These are phyloP conservation scores for Aspergillus sp. DNA, from an alignment of 2,329 filamentous ascomycete species.

Conservation along the genomic window DNA sequence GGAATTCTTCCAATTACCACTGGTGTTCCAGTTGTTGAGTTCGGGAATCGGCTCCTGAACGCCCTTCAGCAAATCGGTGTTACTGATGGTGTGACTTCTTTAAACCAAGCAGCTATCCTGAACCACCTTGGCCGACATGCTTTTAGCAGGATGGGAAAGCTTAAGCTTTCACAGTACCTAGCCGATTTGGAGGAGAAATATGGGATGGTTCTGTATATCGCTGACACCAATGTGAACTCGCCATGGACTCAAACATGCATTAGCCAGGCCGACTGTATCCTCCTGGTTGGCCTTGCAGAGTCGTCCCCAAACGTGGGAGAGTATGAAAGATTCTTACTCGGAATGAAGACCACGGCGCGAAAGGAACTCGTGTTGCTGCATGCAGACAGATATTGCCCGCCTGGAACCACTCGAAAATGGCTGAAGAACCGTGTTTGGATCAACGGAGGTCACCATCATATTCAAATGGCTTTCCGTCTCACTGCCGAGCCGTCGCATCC, in stretches of 20 bases:
- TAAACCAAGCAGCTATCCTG: slow-evolving; percentile 90
- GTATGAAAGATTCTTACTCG: slow-evolving; percentile 92
- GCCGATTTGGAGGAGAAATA: slow-evolving; percentile 98
- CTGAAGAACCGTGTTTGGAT: slow-evolving; percentile 93
- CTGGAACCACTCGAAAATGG: slow-evolving; percentile 86
- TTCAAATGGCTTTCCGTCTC: slow-evolving; percentile 87
- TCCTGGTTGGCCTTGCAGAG: slow-evolving; percentile 88
- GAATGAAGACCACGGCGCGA: slow-evolving; percentile 93
- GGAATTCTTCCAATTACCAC: slow-evolving; percentile 86
- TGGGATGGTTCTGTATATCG: slow-evolving; percentile 90
- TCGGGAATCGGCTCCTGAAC: slow-evolving; percentile 82
- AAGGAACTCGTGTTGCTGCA: slow-evolving; percentile 92
- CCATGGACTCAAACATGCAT: slow-evolving; percentile 99
- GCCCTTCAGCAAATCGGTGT: slow-evolving; percentile 87
- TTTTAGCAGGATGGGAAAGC: slow-evolving; percentile 95
- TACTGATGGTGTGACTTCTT: slow-evolving; percentile 82
- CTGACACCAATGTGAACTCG: slow-evolving; percentile 94
- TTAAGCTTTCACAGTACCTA: slow-evolving; percentile 92
- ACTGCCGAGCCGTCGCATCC: slow-evolving; percentile 74
- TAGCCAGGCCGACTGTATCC: slow-evolving; percentile 91
- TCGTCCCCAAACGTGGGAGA: slow-evolving; percentile 88
- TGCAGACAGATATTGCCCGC: slow-evolving; percentile 79
- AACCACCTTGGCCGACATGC: slow-evolving; percentile 95
- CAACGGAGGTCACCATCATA: slow-evolving; percentile 94
- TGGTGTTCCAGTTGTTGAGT: slow-evolving; percentile 92